These are phyloP conservation scores for Quercus phellos DNA, from an alignment of 331 rosid species.

Conservation along the genomic window DNA sequence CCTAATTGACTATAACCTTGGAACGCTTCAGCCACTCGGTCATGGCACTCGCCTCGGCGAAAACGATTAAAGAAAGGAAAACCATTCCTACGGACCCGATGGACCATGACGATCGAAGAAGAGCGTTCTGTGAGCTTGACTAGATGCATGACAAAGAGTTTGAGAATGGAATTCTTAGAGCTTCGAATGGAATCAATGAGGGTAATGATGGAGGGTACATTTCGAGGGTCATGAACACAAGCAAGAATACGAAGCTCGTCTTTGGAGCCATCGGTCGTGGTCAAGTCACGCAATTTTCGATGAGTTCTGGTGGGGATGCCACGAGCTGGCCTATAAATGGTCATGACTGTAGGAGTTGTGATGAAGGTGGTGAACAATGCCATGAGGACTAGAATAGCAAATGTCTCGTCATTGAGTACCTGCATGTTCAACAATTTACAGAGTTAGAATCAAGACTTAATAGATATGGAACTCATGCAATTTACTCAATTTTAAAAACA, in stretches of 20 bases:
- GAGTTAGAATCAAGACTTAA: not conserved
- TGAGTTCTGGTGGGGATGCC: constrained; percentile 17
- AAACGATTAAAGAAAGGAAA: constrained; percentile 59
- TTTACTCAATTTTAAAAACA: not conserved
- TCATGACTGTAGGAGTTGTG: constrained; percentile 73
- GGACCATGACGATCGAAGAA: constrained; percentile 65
- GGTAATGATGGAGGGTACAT: constrained; percentile 45
- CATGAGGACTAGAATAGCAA: constrained; percentile 83
- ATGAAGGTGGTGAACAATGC: constrained; percentile 86
- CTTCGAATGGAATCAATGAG: constrained; percentile 58
- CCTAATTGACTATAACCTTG: constrained; percentile 56
- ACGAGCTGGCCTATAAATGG: constrained; percentile 64
- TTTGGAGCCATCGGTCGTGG: not conserved
- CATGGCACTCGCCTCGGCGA: constrained; percentile 37
- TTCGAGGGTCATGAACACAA: constrained; percentile 63
- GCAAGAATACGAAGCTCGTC: constrained; percentile 57
- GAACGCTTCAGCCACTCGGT: constrained; percentile 50
- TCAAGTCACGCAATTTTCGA: constrained; percentile 49
- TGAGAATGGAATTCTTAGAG: constrained; percentile 36
- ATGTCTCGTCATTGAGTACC: constrained; percentile 77
- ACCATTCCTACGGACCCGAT: constrained; percentile 54
- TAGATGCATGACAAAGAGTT: constrained; percentile 66
- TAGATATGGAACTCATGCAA: not conserved
- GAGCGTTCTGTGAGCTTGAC: constrained; percentile 79
- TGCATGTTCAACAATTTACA: constrained; percentile 3